Base-by-base conservation (phyloP, 2,329 filamentous ascomycete genomes). In the Amphichorda felina region DNA sequence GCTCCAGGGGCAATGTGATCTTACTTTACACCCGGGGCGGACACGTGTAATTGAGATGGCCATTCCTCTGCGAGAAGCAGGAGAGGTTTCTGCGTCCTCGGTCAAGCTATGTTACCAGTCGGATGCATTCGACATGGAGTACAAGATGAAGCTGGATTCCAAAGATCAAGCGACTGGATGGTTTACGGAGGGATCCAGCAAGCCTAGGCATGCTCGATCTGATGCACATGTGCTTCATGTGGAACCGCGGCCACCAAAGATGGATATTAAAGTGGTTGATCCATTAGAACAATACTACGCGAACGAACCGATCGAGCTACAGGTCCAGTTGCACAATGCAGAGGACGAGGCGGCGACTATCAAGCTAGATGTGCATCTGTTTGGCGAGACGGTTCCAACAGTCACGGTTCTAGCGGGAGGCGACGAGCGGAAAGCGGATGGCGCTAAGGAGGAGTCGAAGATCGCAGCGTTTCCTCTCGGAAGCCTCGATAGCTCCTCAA, bases 231-330 rank as follows among this genome's bases (percentile, higher is more conserved):
- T 63, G 2, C 72, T 94, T 38, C 79, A 75, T 38, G 77, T 98
- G 17, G 68, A 87, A 36, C 89, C 91, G 2, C 83, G 93, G 44
- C 91, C 89, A 19, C 91, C 91, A 1, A 96, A 95, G 57, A 76
- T 98, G 63, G 78, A 85, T 45, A 74, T 98, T 31, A 70, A 63
- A 18, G 60, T 85, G 8, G 63, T 72, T 2, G 69, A 75, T 28
- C 57, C 79, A 7, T 64, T 70, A 38, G 68, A 75, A 10, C 79
- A 87, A 37, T 93, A 89, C 54, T 96, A 94, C 51, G 83, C 82
- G 2, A 82, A 93, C 47, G 91, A 98, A 59, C 55, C 63, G 0
- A 72, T 95, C 19, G 63, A 63, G 6, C 55, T 96, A 16, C 60
- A 69, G 1, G 64, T 96, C 27, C 72, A 80, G 30, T 61, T 95